phyloP scores from a whole-genome alignment of 345 rosid genomes.

The Corymbia maculata region DNA sequence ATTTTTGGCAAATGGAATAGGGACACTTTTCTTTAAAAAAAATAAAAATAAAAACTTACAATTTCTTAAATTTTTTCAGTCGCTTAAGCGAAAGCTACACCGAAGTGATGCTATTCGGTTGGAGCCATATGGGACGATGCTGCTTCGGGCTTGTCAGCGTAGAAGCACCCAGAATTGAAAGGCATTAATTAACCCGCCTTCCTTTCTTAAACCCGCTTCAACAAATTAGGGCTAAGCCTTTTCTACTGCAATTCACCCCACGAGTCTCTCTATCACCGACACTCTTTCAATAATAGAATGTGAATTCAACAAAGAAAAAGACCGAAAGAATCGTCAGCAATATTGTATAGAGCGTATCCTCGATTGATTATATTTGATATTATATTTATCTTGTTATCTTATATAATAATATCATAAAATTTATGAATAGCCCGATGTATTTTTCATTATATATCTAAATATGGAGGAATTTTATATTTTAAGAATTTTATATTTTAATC shows the following conservation, averaged over 20 bases:
- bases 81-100: too few species aligned
- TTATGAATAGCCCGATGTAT: neutral
- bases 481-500: neutral
- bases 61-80: too few species aligned
- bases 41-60: too few species aligned
- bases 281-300: neutral
- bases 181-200: neutral
- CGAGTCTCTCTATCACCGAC: neutral
- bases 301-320: neutral
- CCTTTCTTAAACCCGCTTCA: neutral
- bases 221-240: neutral
- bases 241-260: too few species aligned
- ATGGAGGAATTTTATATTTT: too few species aligned
- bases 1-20: accelerated
- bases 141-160: neutral
- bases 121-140: neutral
- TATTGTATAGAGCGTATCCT: neutral
- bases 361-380: too few species aligned
- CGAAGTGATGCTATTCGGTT: neutral
- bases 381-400: neutral
- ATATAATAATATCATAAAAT: neutral
- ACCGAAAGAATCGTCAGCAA: neutral
- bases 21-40: too few species aligned
- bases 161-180: neutral
- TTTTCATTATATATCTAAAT: neutral